Evolutionary conservation across 2,329 filamentous ascomycete genomes (phyloP), one percentile per base, ranked within the genome.

Genomic region (Talaromyces sp.): DNA sequence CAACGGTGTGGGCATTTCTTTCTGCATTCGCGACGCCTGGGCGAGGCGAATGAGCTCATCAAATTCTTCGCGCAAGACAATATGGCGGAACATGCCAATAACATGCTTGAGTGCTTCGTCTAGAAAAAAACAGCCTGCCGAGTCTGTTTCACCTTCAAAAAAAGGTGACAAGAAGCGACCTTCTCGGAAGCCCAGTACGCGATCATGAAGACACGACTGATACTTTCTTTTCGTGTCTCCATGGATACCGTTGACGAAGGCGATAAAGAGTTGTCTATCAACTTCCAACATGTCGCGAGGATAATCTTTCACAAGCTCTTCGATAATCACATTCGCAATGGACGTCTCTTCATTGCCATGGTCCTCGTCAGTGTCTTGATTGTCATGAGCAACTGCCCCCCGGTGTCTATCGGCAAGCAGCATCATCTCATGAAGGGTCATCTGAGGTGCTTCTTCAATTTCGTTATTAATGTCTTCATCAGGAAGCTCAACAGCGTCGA

Each of bases 391-490:
- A 25, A 15, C 37, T n/a, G 31, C 27, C 3, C 57, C 27, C 3
- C 39, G 56, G 58, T 72, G 68, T 33, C 61, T 59, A 52, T 70
- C 68, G 11, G 76, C 73, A 35, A 75, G 68, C 43, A 74, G 70
- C 72, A 79, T 79, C 68, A 78, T 72, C 68, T 80, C 78, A 67
- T 80, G 78, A 61, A 73, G 73, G 10, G 78, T 80, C 73, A 79
- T 75, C 43, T 73, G 71, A 17, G 66, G 47, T 19, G 69, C 68
- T 41, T 43, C 61, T 31, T 27, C 50, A 1, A 9, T 31, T 13
- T 68, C 37, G 35, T 71, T 70, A 13, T 77, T 70, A 19, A 70
- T 68, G n/a, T 74, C 73, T 9, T 66, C 56, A 35, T 73, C 69
- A 10, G 57, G 41, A 35, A 56, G 33, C 31, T 66, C 33, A 22